These are phyloP conservation scores for Podospora sp. DNA, from an alignment of 495 filamentous ascomycete genomes.

Conservation along the genomic window DNA sequence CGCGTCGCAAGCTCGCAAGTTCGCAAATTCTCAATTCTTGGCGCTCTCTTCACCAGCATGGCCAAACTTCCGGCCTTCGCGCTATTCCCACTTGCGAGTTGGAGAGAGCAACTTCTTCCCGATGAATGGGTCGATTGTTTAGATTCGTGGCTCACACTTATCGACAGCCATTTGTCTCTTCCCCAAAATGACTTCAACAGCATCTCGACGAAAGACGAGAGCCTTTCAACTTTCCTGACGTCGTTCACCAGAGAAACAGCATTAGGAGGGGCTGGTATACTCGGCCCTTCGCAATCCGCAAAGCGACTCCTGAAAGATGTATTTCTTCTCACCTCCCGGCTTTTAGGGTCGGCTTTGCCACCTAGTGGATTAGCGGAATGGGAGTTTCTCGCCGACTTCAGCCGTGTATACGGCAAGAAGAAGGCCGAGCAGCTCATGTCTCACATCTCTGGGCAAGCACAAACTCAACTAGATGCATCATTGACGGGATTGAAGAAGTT, in stretches of 20 bases:
- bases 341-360: conserved; percentile 46
- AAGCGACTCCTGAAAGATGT: conserved; percentile 59
- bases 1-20: not conserved
- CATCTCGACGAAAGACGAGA: conserved; percentile 55
- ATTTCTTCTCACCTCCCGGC: conserved; percentile 61
- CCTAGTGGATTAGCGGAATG: conserved; percentile 54
- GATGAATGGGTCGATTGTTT: conserved; percentile 78
- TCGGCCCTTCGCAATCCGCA: conserved; percentile 50
- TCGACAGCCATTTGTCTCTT: conserved; percentile 63
- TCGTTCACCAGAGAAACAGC: conserved; percentile 62
- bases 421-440: conserved; percentile 36
- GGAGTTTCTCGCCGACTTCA: conserved; percentile 61
- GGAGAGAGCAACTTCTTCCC: conserved; percentile 65
- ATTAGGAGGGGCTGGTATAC: conserved; percentile 40
- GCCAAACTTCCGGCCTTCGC: conserved; percentile 66
- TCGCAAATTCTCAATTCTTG: conserved; percentile 16
- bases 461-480: conserved; percentile 39
- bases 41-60: conserved; percentile 20
- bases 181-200: conserved; percentile 54
- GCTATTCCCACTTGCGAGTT: conserved; percentile 68
- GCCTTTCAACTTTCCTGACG: conserved; percentile 59
- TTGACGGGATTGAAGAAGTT: conserved; percentile 46
- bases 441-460: conserved; percentile 34
- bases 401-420: conserved; percentile 58
- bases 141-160: conserved; percentile 72